Evolutionary conservation across 495 filamentous ascomycete species (phyloP).

Genomic region (Baudoinia panamericana): DNA sequence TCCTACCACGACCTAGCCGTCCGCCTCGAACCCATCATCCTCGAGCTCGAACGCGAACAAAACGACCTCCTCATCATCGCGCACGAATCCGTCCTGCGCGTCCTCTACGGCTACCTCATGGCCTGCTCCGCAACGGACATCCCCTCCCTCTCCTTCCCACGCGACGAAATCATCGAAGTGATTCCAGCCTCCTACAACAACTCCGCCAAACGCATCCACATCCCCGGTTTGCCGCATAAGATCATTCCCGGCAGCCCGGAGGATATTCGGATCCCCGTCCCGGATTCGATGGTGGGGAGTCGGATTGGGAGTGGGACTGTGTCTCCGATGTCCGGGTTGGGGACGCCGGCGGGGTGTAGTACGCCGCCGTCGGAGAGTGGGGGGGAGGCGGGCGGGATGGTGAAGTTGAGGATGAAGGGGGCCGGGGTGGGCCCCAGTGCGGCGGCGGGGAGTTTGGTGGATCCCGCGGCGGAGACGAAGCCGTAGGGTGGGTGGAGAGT

Average conservation of each 20-base stretch:
- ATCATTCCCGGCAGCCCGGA: slow-evolving; percentile 65
- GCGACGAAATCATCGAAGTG: slow-evolving; percentile 97
- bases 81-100: slow-evolving; percentile 89
- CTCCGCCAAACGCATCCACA: slow-evolving; percentile 74
- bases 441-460: too few species aligned
- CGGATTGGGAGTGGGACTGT: slow-evolving; percentile 34
- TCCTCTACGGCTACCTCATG: slow-evolving; percentile 97
- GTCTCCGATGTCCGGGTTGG: slow-evolving; percentile 26
- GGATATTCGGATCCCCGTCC: slow-evolving; percentile 71
- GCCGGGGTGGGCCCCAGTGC: slow-evolving; percentile 1
- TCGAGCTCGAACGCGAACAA: slow-evolving; percentile 93
- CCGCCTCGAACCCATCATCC: slow-evolving; percentile 94
- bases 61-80: slow-evolving; percentile 96
- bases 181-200: slow-evolving; percentile 97
- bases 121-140: slow-evolving; percentile 96
- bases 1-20: slow-evolving; percentile 98
- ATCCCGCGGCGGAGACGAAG: too few species aligned
- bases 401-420: not conserved
- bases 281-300: slow-evolving; percentile 32
- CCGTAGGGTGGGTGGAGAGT: too few species aligned
- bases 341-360: slow-evolving; percentile 20
- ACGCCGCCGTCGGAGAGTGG: not conserved
- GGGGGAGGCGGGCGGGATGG: not conserved
- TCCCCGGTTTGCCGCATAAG: slow-evolving; percentile 47
- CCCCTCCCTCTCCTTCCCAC: slow-evolving; percentile 82